Evolutionary conservation across 345 rosid species (phyloP).

Genomic region (Firmiana major): DNA sequence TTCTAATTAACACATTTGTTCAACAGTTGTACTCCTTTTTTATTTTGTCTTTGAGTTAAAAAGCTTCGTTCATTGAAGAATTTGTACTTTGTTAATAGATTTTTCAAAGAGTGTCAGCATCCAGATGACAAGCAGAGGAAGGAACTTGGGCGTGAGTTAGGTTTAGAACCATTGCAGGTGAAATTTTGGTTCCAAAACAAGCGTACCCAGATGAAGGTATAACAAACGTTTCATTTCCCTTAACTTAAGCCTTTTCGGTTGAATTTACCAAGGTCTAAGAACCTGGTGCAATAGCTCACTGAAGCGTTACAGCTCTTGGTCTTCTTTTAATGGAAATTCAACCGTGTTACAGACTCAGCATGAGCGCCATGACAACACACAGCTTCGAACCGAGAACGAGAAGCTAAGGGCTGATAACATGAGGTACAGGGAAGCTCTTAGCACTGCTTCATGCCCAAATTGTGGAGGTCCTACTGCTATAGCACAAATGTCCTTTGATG

Average conservation of each 20-base stretch:
- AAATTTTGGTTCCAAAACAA: slow-evolving; percentile 99
- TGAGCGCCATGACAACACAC: slow-evolving; percentile 78
- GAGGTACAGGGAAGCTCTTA: slow-evolving; percentile 81
- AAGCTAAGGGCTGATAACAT: slow-evolving; percentile 87
- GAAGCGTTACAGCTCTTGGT: too few species aligned
- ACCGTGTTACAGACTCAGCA: slow-evolving; percentile 58
- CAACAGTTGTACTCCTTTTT: neutral
- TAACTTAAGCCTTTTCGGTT: neutral
- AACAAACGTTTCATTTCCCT: neutral
- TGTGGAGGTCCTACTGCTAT: slow-evolving; percentile 94
- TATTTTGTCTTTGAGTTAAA: neutral
- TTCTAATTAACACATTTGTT: neutral
- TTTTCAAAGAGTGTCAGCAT: slow-evolving; percentile 97
- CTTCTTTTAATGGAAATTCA: neutral
- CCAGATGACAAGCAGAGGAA: slow-evolving; percentile 99
- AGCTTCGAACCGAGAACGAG: slow-evolving; percentile 77
- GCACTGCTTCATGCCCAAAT: slow-evolving; percentile 88
- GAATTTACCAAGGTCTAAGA: neutral
- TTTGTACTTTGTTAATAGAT: slow-evolving; percentile 14
- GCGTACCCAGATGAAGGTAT: slow-evolving; percentile 99
- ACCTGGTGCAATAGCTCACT: neutral
- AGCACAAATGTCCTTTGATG: slow-evolving; percentile 93
- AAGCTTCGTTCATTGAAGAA: neutral
- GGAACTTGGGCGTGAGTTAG: slow-evolving; percentile 83
- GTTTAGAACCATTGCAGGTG: slow-evolving; percentile 90